Evolutionary conservation across 2,329 filamentous ascomycete species (phyloP), one percentile per base, ranked within the genome.

Genomic region (Fusarium haematococcum): DNA sequence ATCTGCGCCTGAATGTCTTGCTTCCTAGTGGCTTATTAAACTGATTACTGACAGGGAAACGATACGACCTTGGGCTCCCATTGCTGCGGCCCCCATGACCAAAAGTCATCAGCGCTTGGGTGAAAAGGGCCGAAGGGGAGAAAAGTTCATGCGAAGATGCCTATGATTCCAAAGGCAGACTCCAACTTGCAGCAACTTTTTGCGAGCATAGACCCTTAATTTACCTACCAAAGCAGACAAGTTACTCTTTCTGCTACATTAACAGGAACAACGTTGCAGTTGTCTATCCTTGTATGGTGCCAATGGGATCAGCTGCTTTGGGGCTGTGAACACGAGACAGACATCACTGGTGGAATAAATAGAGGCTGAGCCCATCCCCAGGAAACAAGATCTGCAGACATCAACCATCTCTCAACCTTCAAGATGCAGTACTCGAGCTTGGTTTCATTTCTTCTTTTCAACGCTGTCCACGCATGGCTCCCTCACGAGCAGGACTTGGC

Each of bases 401-500:
- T n/a, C 48, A 52, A 5, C 43, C 16, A 32, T 10, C 54, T 58
- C 54, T 37, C 54, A 18, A 18, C 30, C 27, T 56, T 57, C 65
- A 67, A 50, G 27, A 67, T 67, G 58, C 35, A 57, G 6, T 57
- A 57, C 30, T 32, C 32, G 13, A 33, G 9, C 20, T 10, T 67
- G 13, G 20, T 32, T 48, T 25, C 71, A 0, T 6, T 69, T 1
- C 8, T 75, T 4, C 69, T 75, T 8, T 16, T 50, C 4, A 57
- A 43, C 9, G 27, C 72, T 1, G 73, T 20, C 13, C 45, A 70
- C 2, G 73, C 73, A 10, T 75, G 73, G 71, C 68, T 71, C 20
- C 73, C 72, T 2, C 63, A 70, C 1, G 56, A 75, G 10, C 72
- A n/a, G 2, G 72, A 73, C 9, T 39, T 75, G 41, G 73, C 69